phyloP scores from a whole-genome alignment of 2,329 filamentous ascomycete genomes.

The Aspergillus versicolor region DNA sequence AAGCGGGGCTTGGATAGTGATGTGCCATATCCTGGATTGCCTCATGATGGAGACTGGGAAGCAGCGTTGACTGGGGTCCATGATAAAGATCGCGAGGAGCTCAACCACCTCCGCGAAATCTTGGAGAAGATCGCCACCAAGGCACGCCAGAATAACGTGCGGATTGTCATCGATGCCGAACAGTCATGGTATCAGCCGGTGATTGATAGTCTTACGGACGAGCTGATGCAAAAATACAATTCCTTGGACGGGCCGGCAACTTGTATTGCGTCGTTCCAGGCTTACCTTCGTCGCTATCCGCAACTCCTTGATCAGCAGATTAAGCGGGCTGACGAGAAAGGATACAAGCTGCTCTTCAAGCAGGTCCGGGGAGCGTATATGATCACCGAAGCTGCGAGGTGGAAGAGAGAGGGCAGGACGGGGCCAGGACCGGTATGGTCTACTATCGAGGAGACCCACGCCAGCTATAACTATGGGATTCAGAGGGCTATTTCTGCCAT shows the following conservation, averaged over 20 bases:
- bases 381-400: not conserved
- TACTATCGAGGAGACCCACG: slow-evolving; percentile 1
- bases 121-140: not conserved
- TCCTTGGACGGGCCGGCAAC: slow-evolving; percentile 1
- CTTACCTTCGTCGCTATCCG: slow-evolving; percentile 8
- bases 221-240: slow-evolving; percentile 14
- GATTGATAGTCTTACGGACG: slow-evolving; percentile 10
- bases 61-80: not conserved
- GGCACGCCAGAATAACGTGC: not conserved
- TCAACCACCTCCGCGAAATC: not conserved
- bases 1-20: not conserved
- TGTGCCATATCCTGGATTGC: not conserved
- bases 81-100: not conserved
- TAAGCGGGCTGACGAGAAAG: slow-evolving; percentile 2
- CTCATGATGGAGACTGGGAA: not conserved
- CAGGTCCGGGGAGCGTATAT: slow-evolving; percentile 7
- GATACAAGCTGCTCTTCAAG: slow-evolving; percentile 4
- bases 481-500: not conserved
- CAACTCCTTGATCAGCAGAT: slow-evolving; percentile 8
- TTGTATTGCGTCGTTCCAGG: slow-evolving; percentile 6
- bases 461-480: slow-evolving; percentile 9
- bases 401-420: not conserved
- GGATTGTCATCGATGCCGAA: slow-evolving; percentile 7
- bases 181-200: slow-evolving; percentile 11
- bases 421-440: not conserved